These are phyloP conservation scores for Plasmodium fragile DNA, from an alignment of 169 alveolate species.

Conservation along the genomic window DNA sequence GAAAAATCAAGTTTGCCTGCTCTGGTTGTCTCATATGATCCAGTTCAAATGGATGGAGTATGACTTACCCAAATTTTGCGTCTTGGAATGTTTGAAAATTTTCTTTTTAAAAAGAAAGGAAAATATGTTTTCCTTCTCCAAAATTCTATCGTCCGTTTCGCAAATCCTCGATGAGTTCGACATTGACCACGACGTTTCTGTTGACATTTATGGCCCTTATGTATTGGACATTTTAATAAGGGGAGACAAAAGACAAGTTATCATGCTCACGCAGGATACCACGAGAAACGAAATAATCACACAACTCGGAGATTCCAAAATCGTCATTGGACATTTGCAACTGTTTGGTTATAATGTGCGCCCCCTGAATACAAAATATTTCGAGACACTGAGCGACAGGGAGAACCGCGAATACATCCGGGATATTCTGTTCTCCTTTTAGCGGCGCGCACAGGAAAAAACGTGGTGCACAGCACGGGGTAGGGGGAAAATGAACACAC, in stretches of 20 bases:
- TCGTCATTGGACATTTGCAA: constrained; percentile 40
- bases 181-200: constrained; percentile 39
- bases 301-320: constrained; percentile 53
- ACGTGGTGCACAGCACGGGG: neutral
- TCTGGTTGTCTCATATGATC: constrained; percentile 85
- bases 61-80: constrained; percentile 82
- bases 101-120: constrained; percentile 75
- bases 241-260: constrained; percentile 61
- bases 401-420: constrained; percentile 11
- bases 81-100: constrained; percentile 76
- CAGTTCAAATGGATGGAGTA: constrained; percentile 78
- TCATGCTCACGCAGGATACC: constrained; percentile 72
- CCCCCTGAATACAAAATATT: constrained; percentile 44
- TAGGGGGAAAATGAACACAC: neutral
- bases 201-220: constrained; percentile 64
- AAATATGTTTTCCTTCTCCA: constrained; percentile 37
- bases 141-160: constrained; percentile 30
- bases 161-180: constrained; percentile 32
- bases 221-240: constrained; percentile 50
- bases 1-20: constrained; percentile 77
- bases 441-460: neutral
- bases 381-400: constrained; percentile 8
- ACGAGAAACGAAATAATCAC: constrained; percentile 65
- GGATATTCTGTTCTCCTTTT: constrained; percentile 18
- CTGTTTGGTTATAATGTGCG: constrained; percentile 69